Conservation (phyloP, 805 yeast genomes). For the Saccharomycopsis schoenii region DNA sequence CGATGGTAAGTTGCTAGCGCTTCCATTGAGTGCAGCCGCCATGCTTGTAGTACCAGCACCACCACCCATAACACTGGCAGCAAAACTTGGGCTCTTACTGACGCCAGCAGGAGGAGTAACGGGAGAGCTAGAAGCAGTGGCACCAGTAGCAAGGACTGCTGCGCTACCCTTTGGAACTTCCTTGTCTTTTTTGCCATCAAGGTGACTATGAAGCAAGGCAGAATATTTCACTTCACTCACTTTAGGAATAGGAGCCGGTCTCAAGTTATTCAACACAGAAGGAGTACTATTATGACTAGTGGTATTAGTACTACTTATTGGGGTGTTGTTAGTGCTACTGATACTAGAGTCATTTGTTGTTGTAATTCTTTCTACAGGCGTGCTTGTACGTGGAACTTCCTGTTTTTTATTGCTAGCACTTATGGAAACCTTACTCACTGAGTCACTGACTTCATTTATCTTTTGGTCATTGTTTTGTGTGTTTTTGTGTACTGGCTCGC, state of each 20-base stretch:
- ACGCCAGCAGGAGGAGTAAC: conserved; percentile 8
- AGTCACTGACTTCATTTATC: neutral
- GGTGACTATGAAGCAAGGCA: conserved; percentile 23
- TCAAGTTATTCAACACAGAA: conserved; percentile 25
- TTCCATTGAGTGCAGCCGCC: conserved; percentile 18
- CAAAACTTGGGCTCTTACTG: neutral
- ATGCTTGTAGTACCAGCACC: conserved; percentile 8
- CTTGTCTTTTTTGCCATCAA: conserved; percentile 1
- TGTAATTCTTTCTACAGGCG: neutral
- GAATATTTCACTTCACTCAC: conserved; percentile 48
- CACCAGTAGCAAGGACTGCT: conserved; percentile 18
- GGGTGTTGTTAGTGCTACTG: neutral
- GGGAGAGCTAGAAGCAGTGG: conserved; percentile 14
- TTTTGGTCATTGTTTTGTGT: neutral
- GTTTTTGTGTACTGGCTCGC: conserved; percentile 20
- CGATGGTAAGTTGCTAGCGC: conserved; percentile 6
- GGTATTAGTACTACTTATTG: conserved; percentile 10
- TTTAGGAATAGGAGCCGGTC: conserved; percentile 47
- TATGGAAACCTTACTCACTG: neutral
- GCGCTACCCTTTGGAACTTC: conserved; percentile 11
- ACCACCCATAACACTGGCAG: conserved; percentile 20
- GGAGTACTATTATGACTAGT: conserved; percentile 13
- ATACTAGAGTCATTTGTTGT: neutral
- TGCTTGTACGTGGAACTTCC: neutral
- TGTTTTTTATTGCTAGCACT: neutral